These are phyloP conservation scores for Suhomyces canberraensis DNA, from an alignment of 805 yeast species.

Conservation along the genomic window DNA sequence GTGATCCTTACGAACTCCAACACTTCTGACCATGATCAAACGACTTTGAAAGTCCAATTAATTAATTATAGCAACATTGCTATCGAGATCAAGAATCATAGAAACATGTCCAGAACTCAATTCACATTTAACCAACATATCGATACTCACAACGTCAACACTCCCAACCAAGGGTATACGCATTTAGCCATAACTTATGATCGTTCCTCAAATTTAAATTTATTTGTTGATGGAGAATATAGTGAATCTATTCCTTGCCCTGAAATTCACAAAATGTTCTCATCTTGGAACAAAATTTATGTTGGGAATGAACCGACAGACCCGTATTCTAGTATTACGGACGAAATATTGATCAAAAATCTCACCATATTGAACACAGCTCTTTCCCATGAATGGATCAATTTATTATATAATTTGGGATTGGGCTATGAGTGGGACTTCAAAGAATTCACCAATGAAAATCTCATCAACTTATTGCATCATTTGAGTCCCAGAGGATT, in stretches of 20 bases:
- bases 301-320: constrained; percentile 23
- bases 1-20: constrained; percentile 28
- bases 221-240: constrained; percentile 50
- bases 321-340: constrained; percentile 4
- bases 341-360: constrained; percentile 34
- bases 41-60: constrained; percentile 27
- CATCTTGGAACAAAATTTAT: constrained; percentile 34
- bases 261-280: constrained; percentile 22
- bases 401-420: constrained; percentile 43
- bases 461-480: constrained; percentile 38
- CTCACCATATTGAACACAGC: constrained; percentile 36
- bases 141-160: constrained; percentile 9
- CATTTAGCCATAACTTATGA: constrained; percentile 39
- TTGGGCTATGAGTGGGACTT: constrained; percentile 49
- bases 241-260: constrained; percentile 42
- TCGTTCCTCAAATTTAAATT: constrained; percentile 34
- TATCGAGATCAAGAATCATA: constrained; percentile 24
- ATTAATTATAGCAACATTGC: constrained; percentile 28
- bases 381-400: constrained; percentile 50
- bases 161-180: constrained; percentile 18
- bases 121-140: constrained; percentile 33
- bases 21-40: constrained; percentile 12
- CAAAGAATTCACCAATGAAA: constrained; percentile 30
- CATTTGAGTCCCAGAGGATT: constrained; percentile 39
- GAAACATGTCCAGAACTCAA: constrained; percentile 24